Evolutionary conservation across 1,139 yeast genomes (phyloP).

Genomic region (Blastobotrys persicus): DNA sequence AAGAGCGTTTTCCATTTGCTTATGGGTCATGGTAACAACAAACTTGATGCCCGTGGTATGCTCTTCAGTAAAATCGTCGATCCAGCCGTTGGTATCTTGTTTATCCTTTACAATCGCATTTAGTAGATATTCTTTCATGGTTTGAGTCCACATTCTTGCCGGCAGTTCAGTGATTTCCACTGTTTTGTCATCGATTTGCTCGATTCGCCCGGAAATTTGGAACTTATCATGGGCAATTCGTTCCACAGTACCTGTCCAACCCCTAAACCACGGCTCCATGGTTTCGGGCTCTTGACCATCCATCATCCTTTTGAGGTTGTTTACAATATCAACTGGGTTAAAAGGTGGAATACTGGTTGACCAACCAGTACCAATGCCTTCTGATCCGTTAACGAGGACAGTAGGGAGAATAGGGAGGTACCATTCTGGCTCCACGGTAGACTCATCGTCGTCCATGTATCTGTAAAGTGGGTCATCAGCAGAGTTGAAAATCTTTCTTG

Average conservation of each 20-base stretch:
- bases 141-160: slow-evolving; percentile 87
- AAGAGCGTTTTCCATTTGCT: slow-evolving; percentile 79
- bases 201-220: slow-evolving; percentile 74
- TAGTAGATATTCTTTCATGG: slow-evolving; percentile 78
- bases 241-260: slow-evolving; percentile 87
- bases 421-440: slow-evolving; percentile 94
- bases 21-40: slow-evolving; percentile 66
- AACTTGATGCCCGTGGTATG: slow-evolving; percentile 81
- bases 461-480: slow-evolving; percentile 75
- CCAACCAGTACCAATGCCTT: slow-evolving; percentile 99
- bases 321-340: slow-evolving; percentile 81
- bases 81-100: slow-evolving; percentile 61
- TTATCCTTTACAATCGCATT: slow-evolving; percentile 51
- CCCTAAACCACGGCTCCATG: slow-evolving; percentile 93
- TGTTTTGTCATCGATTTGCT: slow-evolving; percentile 74
- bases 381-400: slow-evolving; percentile 91
- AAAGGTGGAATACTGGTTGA: slow-evolving; percentile 89
- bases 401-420: slow-evolving; percentile 90
- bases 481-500: slow-evolving; percentile 73
- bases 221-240: slow-evolving; percentile 58
- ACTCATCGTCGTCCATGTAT: slow-evolving; percentile 90
- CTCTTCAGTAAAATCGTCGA: slow-evolving; percentile 92
- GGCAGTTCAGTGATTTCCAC: slow-evolving; percentile 92
- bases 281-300: slow-evolving; percentile 65
- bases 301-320: slow-evolving; percentile 71